These are phyloP conservation scores for Yamadazyma spencermartinsiae DNA, from an alignment of 1,139 yeast genomes.

Conservation along the genomic window DNA sequence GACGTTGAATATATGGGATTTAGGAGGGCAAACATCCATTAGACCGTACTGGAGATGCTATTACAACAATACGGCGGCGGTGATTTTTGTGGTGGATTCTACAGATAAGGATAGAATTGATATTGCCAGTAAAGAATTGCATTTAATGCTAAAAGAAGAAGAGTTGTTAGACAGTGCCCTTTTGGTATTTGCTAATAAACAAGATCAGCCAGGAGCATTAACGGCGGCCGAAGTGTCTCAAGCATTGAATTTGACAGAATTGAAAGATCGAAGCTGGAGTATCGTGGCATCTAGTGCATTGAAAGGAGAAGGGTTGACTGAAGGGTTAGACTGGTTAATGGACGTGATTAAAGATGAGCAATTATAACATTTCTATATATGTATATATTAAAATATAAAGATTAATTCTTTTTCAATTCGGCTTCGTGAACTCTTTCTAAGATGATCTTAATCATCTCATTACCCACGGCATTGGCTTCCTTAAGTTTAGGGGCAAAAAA, in stretches of 20 bases:
- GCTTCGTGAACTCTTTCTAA: slow-evolving; percentile 50
- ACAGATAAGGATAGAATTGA: slow-evolving; percentile 93
- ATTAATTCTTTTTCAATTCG: slow-evolving; percentile 17
- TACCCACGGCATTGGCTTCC: slow-evolving; percentile 89
- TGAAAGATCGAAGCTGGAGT: slow-evolving; percentile 97
- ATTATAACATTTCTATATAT: slow-evolving; percentile 32
- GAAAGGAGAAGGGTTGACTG: slow-evolving; percentile 93
- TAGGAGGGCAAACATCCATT: slow-evolving; percentile 96
- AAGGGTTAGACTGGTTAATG: slow-evolving; percentile 96
- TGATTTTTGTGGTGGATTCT: slow-evolving; percentile 93
- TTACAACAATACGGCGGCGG: slow-evolving; percentile 95
- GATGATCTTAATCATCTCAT: slow-evolving; percentile 92
- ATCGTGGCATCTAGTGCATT: slow-evolving; percentile 96
- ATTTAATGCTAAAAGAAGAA: slow-evolving; percentile 89
- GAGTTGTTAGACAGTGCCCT: slow-evolving; percentile 88
- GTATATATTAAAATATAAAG: neutral
- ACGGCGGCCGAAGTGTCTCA: slow-evolving; percentile 93
- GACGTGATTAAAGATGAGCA: slow-evolving; percentile 95
- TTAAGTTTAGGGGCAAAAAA: slow-evolving; percentile 85
- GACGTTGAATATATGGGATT: slow-evolving; percentile 85
- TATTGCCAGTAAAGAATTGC: slow-evolving; percentile 84
- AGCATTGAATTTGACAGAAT: slow-evolving; percentile 78
- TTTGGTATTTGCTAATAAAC: slow-evolving; percentile 94
- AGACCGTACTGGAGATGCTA: slow-evolving; percentile 99
- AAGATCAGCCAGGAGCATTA: slow-evolving; percentile 94